phyloP scores from a whole-genome alignment of 2,329 filamentous ascomycete genomes.

The Ceratocystis diversiconidia region DNA sequence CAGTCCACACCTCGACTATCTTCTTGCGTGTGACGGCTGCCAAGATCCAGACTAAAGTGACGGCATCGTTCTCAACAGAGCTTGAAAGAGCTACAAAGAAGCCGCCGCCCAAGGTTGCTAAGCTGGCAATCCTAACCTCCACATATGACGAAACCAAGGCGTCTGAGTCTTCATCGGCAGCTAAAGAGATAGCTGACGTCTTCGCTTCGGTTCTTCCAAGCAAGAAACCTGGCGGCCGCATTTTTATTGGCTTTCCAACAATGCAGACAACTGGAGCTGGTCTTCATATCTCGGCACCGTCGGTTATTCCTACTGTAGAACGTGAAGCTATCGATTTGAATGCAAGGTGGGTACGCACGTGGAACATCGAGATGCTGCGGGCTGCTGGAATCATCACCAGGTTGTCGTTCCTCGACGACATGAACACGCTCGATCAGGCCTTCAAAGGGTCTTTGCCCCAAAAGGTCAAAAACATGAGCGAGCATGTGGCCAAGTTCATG shows the following conservation, averaged over 20 bases:
- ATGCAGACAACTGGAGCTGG: constrained; percentile 91
- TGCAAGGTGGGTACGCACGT: constrained; percentile 82
- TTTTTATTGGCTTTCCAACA: constrained; percentile 96
- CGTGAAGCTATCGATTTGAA: constrained; percentile 94
- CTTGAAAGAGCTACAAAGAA: constrained; percentile 95
- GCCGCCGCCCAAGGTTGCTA: constrained; percentile 76
- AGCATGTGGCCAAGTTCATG: constrained; percentile 52
- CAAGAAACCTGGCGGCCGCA: constrained; percentile 65
- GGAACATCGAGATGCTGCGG: constrained; percentile 88
- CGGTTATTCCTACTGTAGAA: constrained; percentile 92
- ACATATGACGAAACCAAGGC: constrained; percentile 71
- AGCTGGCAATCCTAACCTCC: constrained; percentile 75
- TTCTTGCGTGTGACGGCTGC: constrained; percentile 83
- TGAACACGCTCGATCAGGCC: constrained; percentile 56
- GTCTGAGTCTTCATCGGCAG: constrained; percentile 40
- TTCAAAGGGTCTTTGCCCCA: constrained; percentile 35
- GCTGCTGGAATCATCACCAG: constrained; percentile 82
- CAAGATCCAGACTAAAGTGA: constrained; percentile 61
- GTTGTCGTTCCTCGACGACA: constrained; percentile 76
- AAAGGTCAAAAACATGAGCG: constrained; percentile 42
- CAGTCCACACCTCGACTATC: constrained; percentile 59
- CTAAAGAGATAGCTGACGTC: constrained; percentile 46
- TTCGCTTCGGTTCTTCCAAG: constrained; percentile 82
- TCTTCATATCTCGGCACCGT: constrained; percentile 88
- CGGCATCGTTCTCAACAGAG: constrained; percentile 60